A percentile compares a stretch with the other conserved stretches of the same genome.
phyloP scores from a whole-genome alignment of 176 grass and related monocot species.

The Phoenix dactylifera region DNA sequence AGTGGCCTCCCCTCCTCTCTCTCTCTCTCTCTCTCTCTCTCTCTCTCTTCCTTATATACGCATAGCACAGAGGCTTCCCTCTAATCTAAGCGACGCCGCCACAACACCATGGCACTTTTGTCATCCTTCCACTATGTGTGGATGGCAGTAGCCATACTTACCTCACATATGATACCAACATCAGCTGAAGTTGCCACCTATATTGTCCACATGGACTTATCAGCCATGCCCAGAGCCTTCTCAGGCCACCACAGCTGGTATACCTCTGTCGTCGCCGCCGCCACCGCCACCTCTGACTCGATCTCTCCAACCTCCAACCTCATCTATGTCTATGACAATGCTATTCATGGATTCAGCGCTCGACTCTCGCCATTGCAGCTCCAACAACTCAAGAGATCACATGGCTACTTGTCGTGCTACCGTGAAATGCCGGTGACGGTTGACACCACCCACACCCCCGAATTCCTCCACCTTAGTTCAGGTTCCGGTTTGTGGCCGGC shows the following conservation, averaged over 20 bases:
- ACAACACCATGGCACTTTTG: too few species aligned
- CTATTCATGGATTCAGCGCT: slow-evolving; percentile 54
- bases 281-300: background rate
- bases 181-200: background rate
- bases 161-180: too few species aligned
- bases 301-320: background rate
- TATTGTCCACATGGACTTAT: slow-evolving; percentile 53
- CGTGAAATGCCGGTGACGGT: slow-evolving; percentile 27
- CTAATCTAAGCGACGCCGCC: too few species aligned
- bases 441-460: slow-evolving; percentile 78
- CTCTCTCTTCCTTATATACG: too few species aligned
- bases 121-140: too few species aligned
- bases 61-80: too few species aligned
- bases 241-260: slow-evolving; percentile 28
- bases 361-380: slow-evolving; percentile 28
- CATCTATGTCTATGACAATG: slow-evolving; percentile 67
- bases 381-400: slow-evolving; percentile 19
- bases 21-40: too few species aligned
- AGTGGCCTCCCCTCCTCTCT: too few species aligned
- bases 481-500: slow-evolving; percentile 25
- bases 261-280: slow-evolving; percentile 14
- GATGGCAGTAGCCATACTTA: too few species aligned
- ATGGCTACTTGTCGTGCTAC: slow-evolving; percentile 58
- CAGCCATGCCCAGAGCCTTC: slow-evolving; percentile 24
- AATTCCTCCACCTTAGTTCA: slow-evolving; percentile 50